A percentile compares a stretch with the other conserved stretches of the same genome.
phyloP scores from a whole-genome alignment of 352 stramenopile species.

The Globisporangium megalacanthum region DNA sequence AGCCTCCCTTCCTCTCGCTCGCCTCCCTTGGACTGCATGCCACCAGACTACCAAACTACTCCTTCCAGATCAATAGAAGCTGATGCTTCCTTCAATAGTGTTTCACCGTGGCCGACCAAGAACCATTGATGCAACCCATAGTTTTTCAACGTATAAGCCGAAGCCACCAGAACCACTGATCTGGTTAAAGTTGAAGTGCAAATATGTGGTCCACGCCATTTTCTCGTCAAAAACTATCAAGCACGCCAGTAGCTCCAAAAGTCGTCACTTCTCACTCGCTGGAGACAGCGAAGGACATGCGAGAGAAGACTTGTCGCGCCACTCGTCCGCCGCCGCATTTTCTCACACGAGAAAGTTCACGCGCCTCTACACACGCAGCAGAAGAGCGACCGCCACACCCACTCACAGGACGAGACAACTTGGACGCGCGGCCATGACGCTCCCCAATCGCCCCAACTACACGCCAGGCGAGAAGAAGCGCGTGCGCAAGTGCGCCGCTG shows the following conservation, averaged over 20 bases:
- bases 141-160: too few species aligned
- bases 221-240: background rate
- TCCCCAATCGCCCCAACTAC: slow-evolving; percentile 57
- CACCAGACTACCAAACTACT: background rate
- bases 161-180: background rate
- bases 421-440: slow-evolving; percentile 36
- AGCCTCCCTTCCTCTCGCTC: background rate
- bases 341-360: background rate
- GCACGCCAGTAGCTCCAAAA: background rate
- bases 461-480: slow-evolving; percentile 34
- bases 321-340: background rate
- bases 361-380: background rate
- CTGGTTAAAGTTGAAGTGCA: background rate
- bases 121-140: too few species aligned
- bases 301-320: too few species aligned
- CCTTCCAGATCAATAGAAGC: background rate
- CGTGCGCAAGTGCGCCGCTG: slow-evolving; percentile 20
- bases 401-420: too few species aligned
- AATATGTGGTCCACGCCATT: too few species aligned
- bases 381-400: background rate
- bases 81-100: background rate
- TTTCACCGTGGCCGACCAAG: background rate
- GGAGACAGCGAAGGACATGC: background rate
- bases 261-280: background rate
- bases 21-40: too few species aligned